A percentile compares a stretch with the other conserved stretches of the same genome.
Conservation (phyloP, 1,284 basidiomycete genomes). For the Fomitopsis palustris region DNA sequence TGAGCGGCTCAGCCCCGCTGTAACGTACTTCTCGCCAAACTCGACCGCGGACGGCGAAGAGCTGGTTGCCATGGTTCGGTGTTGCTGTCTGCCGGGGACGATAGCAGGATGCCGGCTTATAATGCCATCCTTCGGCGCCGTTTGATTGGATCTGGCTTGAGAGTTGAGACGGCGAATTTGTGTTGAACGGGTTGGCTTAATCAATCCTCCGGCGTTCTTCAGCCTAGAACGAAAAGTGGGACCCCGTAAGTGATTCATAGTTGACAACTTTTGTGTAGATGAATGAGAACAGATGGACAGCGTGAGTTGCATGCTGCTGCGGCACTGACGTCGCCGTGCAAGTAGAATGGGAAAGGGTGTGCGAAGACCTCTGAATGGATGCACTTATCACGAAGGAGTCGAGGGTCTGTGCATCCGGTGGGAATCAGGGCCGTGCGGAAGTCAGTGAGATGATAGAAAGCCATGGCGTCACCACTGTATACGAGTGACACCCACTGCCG, state of each 20-base stretch:
- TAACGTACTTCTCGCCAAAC: conserved; percentile 66
- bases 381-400: not conserved
- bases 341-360: not conserved
- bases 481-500: not conserved
- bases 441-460: not conserved
- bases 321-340: not conserved
- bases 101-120: not conserved
- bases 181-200: not conserved
- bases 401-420: not conserved
- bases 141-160: not conserved
- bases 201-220: not conserved
- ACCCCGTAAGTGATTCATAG: not conserved
- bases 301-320: not conserved
- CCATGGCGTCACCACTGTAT: not conserved
- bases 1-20: conserved; percentile 62
- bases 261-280: not conserved
- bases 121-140: not conserved
- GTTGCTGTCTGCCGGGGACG: not conserved
- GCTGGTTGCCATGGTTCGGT: conserved; percentile 15
- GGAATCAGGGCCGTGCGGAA: not conserved
- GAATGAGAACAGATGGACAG: not conserved
- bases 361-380: not conserved
- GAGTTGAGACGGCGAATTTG: not conserved
- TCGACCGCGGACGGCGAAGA: conserved; percentile 24
- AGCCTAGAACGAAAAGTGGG: not conserved